Conservation (phyloP, 2,329 filamentous ascomycete genomes). For the Lecanosticta acicola region DNA sequence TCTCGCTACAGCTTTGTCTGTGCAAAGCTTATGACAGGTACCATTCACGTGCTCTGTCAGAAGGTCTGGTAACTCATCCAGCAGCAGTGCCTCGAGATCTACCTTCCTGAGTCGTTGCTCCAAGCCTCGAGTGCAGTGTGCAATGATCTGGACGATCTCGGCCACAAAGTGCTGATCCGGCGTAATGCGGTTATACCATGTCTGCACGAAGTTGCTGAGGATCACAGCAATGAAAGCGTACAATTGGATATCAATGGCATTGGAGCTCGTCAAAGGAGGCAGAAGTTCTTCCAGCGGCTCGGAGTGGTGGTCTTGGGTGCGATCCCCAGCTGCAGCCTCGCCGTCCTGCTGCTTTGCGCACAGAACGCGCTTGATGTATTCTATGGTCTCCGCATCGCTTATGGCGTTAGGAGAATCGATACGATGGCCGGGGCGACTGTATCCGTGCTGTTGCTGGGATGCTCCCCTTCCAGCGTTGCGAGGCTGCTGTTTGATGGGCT, state of each 20-base stretch:
- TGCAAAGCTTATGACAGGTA: conserved; percentile 36
- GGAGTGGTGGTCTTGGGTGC: conserved; percentile 31
- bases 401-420: neutral
- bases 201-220: conserved; percentile 81
- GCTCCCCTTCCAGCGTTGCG: neutral
- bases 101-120: conserved; percentile 79
- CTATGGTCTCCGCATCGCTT: conserved; percentile 68
- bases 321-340: conserved; percentile 2
- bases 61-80: conserved; percentile 83
- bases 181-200: conserved; percentile 91
- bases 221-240: conserved; percentile 90
- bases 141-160: conserved; percentile 84
- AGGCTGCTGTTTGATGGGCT: neutral
- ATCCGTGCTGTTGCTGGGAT: neutral
- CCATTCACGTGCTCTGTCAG: conserved; percentile 74
- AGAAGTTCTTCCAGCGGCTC: conserved; percentile 73
- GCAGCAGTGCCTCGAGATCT: conserved; percentile 72
- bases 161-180: conserved; percentile 81
- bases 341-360: conserved; percentile 15
- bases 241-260: conserved; percentile 86
- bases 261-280: conserved; percentile 87
- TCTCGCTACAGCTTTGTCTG: neutral
- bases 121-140: conserved; percentile 80
- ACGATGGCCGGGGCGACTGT: neutral
- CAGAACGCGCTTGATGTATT: conserved; percentile 50